Evolutionary conservation across 164 flowering plant genomes (phyloP), one percentile per base, ranked within the genome.

Genomic region (Piper longum): DNA sequence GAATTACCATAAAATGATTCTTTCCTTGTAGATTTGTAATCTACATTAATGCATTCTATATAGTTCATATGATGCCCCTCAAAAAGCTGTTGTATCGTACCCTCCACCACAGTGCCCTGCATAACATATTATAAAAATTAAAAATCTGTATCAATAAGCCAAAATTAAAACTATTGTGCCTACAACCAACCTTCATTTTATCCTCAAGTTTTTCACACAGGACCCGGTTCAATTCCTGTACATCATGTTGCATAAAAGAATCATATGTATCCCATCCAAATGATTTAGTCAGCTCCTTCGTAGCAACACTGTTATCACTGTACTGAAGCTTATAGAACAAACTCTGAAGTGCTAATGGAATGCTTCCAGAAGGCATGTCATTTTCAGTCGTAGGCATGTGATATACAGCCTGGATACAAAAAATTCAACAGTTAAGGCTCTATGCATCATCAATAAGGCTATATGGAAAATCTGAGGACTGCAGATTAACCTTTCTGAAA

Each of bases 221-320:
- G 68, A 88, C 96, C 73, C 98, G 77, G 57, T 91, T 91, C 36
- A 91, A 91, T 71, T 91, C 98, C 74, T 91, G 98, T 43, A 88
- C 98, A 74, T 91, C 98, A 75, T 91, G 98, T 67, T 91, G 98
- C 96, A 91, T 85, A 75, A 91, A 91, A 69, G 96, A 85, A 72
- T 91, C 98, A 71, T 91, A 86, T 36, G 96, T 86, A 69, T 91
- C 96, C 98, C 98, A 91, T 56, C 98, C 98, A 81, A 91, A 91
- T 61, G 98, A 88, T 73, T 88, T 91, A 42, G 98, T 91, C 77
- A 91, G 68, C 75, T 91, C 96, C 70, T 91, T 88, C 43, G 98
- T 91, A 39, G 96, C 91, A 67, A 91, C 96, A 82, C 91, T 86
- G 69, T 69, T 79, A 68, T 86, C 91, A 75, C 84, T 86, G 61